A percentile compares a stretch with the other conserved stretches of the same genome.
Evolutionary conservation across 2,329 filamentous ascomycete genomes (phyloP).

Genomic region (Didymella pinodella): DNA sequence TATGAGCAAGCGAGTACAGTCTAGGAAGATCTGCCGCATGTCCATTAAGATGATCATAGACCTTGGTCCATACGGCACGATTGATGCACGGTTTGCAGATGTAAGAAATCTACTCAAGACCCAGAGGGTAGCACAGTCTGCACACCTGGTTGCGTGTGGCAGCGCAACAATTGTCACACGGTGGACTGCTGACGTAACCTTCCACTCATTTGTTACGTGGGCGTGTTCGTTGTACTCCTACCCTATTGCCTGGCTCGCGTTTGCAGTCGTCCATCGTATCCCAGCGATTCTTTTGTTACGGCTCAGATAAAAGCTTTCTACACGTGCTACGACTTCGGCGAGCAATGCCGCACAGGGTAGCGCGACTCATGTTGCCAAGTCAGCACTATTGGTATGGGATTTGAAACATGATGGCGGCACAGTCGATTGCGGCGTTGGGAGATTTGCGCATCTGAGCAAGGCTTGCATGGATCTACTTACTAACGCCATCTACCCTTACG

Average conservation of each 20-base stretch:
- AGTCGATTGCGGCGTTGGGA: neutral
- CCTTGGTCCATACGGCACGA: neutral
- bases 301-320: neutral
- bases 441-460: conserved; percentile 5
- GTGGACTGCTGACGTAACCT: neutral
- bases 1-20: neutral
- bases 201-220: neutral
- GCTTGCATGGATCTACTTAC: neutral
- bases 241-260: neutral
- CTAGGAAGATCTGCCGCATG: neutral
- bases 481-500: neutral
- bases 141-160: neutral
- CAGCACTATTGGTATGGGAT: neutral
- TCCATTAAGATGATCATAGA: neutral
- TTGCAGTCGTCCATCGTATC: neutral
- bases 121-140: neutral
- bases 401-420: neutral
- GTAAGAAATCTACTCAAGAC: neutral
- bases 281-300: neutral
- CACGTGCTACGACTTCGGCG: neutral
- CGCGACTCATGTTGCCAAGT: neutral
- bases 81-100: neutral
- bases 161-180: neutral
- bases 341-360: neutral
- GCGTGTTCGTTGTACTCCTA: neutral